Evolutionary conservation across 1,284 basidiomycete species (phyloP).

Genomic region (Ganoderma lingzhi): DNA sequence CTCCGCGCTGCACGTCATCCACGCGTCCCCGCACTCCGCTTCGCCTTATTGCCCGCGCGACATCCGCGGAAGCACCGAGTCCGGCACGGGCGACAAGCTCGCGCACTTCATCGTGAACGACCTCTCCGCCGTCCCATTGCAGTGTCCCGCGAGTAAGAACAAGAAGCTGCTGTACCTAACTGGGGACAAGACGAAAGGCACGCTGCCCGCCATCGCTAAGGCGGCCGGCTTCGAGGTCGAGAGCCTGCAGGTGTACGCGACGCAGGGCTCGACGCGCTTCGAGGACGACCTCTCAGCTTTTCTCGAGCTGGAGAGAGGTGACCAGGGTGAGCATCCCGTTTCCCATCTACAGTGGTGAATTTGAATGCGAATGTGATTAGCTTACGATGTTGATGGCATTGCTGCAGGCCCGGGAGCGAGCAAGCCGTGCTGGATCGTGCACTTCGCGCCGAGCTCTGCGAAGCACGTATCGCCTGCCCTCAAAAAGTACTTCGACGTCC

Average conservation of each 20-base stretch:
- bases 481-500: constrained; percentile 50
- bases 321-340: constrained; percentile 4
- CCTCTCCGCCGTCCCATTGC: constrained; percentile 26
- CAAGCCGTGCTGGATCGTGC: constrained; percentile 69
- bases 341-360: constrained; percentile 6
- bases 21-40: constrained; percentile 43
- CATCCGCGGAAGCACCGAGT: constrained; percentile 60
- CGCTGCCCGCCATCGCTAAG: constrained; percentile 59
- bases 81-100: constrained; percentile 73
- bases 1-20: constrained; percentile 50
- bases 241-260: constrained; percentile 72
- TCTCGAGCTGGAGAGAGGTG: neutral
- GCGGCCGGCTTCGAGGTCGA: constrained; percentile 54
- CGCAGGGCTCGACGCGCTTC: constrained; percentile 62
- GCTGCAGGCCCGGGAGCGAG: neutral
- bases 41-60: constrained; percentile 47
- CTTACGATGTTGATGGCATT: neutral
- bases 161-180: constrained; percentile 71
- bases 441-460: constrained; percentile 80
- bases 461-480: constrained; percentile 63
- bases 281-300: constrained; percentile 47
- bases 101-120: constrained; percentile 69
- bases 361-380: neutral
- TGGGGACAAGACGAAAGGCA: constrained; percentile 85
- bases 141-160: neutral